Evolutionary conservation across 176 grass and related monocot species (phyloP).

Genomic region (Triticum aestivum): DNA sequence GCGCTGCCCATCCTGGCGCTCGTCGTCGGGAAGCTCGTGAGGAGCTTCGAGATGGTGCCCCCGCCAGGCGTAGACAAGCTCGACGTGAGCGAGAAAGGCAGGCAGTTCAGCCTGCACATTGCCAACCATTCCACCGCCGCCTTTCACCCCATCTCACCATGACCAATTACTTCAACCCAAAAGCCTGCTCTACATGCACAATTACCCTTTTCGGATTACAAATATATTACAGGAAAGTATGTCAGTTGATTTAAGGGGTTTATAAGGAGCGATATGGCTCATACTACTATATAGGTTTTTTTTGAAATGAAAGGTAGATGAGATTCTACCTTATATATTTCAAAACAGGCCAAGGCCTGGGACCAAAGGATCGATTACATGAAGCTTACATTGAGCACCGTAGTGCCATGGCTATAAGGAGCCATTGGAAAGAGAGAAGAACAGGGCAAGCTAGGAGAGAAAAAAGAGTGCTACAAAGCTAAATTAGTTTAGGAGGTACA

Average conservation of each 20-base stretch:
- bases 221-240: background rate
- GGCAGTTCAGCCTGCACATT: conserved; percentile 81
- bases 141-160: conserved; percentile 28
- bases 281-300: too few species aligned
- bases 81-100: conserved; percentile 43
- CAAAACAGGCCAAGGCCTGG: too few species aligned
- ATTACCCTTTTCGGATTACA: background rate
- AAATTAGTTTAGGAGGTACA: too few species aligned
- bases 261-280: too few species aligned
- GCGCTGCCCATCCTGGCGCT: conserved; percentile 81
- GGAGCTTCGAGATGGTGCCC: conserved; percentile 69
- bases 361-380: too few species aligned
- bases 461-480: too few species aligned
- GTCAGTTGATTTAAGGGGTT: background rate
- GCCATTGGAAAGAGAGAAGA: too few species aligned
- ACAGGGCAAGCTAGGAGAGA: too few species aligned
- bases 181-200: background rate
- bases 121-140: conserved; percentile 55
- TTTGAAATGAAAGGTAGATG: too few species aligned
- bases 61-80: conserved; percentile 51
- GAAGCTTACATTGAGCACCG: too few species aligned
- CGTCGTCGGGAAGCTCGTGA: conserved; percentile 56
- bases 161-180: background rate
- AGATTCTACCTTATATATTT: too few species aligned
- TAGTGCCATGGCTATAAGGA: too few species aligned